Conservation (phyloP, 148 eudicot species). For the Vaccinium myrtillus region DNA sequence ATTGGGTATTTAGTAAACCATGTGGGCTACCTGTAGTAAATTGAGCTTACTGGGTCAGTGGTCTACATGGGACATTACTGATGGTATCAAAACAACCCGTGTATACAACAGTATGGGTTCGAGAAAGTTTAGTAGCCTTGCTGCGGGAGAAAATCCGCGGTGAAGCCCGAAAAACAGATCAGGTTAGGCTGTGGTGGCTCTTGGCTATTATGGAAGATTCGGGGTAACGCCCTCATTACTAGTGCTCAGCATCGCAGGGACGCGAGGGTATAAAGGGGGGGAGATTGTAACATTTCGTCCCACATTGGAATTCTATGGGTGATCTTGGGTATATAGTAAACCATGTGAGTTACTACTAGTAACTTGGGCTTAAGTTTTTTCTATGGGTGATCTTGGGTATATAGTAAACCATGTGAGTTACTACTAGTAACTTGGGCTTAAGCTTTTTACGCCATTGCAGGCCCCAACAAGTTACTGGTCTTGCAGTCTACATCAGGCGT, state of each 20-base stretch:
- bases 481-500: neutral
- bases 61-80: neutral
- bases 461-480: neutral
- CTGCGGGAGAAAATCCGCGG: neutral
- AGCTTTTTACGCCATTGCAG: neutral
- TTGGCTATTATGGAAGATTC: neutral
- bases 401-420: neutral
- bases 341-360: neutral
- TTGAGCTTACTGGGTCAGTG: neutral
- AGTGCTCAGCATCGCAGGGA: neutral
- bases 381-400: neutral
- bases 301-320: neutral
- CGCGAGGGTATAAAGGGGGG: neutral
- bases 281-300: neutral
- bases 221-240: neutral
- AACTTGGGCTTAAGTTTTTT: neutral
- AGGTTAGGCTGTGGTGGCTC: neutral
- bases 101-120: neutral
- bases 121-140: neutral
- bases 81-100: neutral
- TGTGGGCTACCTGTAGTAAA: neutral
- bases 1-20: neutral
- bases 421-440: neutral
- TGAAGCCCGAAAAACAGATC: neutral
- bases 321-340: neutral